phyloP scores from a whole-genome alignment of 768 basidiomycete species.

The Agaricus sinodeliciosus region DNA sequence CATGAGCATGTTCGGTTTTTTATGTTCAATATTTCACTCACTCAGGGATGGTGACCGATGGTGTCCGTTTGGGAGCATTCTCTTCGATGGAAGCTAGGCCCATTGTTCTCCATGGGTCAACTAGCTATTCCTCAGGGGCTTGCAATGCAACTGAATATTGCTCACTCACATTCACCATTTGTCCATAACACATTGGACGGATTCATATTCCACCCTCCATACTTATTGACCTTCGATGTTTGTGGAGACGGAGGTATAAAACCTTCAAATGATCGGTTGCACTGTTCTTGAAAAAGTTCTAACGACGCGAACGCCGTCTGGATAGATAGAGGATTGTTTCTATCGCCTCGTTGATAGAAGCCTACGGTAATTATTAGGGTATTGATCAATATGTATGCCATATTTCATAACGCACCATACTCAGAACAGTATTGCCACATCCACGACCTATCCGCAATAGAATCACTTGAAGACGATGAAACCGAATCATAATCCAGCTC shows the following conservation, averaged over 20 bases:
- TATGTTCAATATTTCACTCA: constrained; percentile 14
- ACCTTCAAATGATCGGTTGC: constrained; percentile 32
- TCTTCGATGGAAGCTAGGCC: constrained; percentile 42
- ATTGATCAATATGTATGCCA: background rate
- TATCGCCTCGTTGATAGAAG: constrained; percentile 42
- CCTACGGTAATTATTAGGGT: constrained; percentile 18
- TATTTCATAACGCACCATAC: constrained; percentile 28
- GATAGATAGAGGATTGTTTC: constrained; percentile 37
- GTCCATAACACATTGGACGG: constrained; percentile 41
- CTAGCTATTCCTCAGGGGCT: constrained; percentile 16
- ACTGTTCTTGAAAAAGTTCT: constrained; percentile 38
- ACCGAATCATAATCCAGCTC: constrained; percentile 42
- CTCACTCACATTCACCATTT: constrained; percentile 39
- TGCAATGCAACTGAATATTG: background rate
- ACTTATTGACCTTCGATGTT: constrained; percentile 39
- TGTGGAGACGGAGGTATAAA: constrained; percentile 33
- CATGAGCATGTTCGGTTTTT: background rate
- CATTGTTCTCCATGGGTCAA: constrained; percentile 49
- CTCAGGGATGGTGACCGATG: constrained; percentile 31
- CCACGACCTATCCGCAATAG: constrained; percentile 38
- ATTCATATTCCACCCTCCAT: constrained; percentile 47
- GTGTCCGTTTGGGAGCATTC: constrained; percentile 35
- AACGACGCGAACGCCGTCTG: constrained; percentile 41
- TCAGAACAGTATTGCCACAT: constrained; percentile 51
- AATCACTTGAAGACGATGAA: constrained; percentile 34